phyloP scores from a whole-genome alignment of 805 yeast species.

The Yamadazyma tumulicola region DNA sequence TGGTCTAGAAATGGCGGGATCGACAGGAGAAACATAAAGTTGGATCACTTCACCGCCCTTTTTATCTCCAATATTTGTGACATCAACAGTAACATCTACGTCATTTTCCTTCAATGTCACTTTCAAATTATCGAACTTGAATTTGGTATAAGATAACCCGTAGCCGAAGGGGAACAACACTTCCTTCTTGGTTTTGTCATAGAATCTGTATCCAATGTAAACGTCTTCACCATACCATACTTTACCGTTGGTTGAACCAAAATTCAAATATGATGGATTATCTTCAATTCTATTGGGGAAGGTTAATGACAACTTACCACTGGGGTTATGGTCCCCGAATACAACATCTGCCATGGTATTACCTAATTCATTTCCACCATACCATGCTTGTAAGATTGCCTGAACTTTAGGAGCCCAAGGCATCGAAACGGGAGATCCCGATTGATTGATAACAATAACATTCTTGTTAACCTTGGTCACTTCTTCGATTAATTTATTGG shows the following conservation, averaged over 20 bases:
- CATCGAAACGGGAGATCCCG: constrained; percentile 31
- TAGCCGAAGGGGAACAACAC: constrained; percentile 60
- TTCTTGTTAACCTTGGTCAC: constrained; percentile 25
- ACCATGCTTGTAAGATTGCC: constrained; percentile 16
- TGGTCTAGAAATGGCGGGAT: constrained; percentile 46
- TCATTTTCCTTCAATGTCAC: constrained; percentile 24
- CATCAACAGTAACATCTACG: constrained; percentile 32
- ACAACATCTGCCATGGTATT: constrained; percentile 58
- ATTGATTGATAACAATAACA: constrained; percentile 30
- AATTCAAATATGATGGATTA: constrained; percentile 30
- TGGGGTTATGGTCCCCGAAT: constrained; percentile 58
- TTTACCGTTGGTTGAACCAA: constrained; percentile 25
- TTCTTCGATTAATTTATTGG: constrained; percentile 23
- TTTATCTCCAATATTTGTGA: constrained; percentile 45
- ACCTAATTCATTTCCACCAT: constrained; percentile 45
- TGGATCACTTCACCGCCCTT: constrained; percentile 58
- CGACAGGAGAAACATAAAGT: constrained; percentile 42
- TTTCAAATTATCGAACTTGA: constrained; percentile 37
- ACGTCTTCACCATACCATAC: constrained; percentile 57
- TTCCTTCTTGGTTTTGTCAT: constrained; percentile 47
- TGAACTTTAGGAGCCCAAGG: constrained; percentile 23
- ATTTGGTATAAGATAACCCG: constrained; percentile 59
- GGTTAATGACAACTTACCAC: constrained; percentile 47
- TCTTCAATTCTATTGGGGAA: constrained; percentile 23
- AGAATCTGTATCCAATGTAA: constrained; percentile 60